These are phyloP conservation scores for Venturia asperata DNA, from an alignment of 2,329 filamentous ascomycete species.

Conservation along the genomic window DNA sequence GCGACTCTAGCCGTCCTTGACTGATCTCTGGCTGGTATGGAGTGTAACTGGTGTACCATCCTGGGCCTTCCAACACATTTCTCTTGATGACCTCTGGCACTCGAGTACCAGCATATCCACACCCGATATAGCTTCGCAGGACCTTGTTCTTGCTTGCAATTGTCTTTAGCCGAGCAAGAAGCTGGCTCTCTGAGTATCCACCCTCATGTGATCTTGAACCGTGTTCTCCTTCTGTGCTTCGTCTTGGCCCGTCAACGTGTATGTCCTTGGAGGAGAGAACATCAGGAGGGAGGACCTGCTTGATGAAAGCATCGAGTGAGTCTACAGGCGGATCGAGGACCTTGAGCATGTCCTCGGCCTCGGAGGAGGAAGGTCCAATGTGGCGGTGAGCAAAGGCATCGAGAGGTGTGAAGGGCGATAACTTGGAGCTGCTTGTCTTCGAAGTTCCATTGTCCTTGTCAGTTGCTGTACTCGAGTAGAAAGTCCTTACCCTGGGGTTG, in stretches of 20 bases:
- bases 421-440: conserved; percentile 22
- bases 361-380: conserved; percentile 70
- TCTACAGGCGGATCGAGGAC: conserved; percentile 65
- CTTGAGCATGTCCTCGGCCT: conserved; percentile 71
- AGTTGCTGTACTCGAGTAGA: conserved; percentile 26
- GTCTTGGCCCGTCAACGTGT: conserved; percentile 43
- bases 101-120: conserved; percentile 81
- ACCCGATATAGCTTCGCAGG: conserved; percentile 67
- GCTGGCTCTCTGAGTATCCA: conserved; percentile 52
- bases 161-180: conserved; percentile 46
- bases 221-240: conserved; percentile 19
- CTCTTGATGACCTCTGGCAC: conserved; percentile 86
- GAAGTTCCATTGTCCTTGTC: conserved; percentile 29
- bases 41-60: conserved; percentile 97
- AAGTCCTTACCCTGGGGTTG: conserved; percentile 17
- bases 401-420: conserved; percentile 36
- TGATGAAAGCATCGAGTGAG: conserved; percentile 74
- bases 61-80: conserved; percentile 86
- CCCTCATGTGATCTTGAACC: conserved; percentile 28
- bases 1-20: conserved; percentile 83
- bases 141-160: conserved; percentile 57
- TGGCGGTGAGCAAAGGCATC: conserved; percentile 73
- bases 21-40: conserved; percentile 97
- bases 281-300: conserved; percentile 72
- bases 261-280: conserved; percentile 64